These are phyloP conservation scores for Cyberlindnera suaveolens DNA, from an alignment of 805 yeast genomes.

Conservation along the genomic window DNA sequence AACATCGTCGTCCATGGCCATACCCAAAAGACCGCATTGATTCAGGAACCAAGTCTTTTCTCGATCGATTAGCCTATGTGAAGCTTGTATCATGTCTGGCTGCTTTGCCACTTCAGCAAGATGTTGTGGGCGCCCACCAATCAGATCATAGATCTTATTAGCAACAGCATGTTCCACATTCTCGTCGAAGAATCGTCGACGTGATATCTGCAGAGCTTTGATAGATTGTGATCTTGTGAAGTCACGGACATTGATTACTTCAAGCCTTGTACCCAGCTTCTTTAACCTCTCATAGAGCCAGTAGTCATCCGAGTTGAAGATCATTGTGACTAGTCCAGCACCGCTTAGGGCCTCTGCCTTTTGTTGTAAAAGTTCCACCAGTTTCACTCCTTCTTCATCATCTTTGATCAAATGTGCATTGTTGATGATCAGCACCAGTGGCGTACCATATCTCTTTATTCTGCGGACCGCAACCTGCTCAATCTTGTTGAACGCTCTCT, in stretches of 20 bases:
- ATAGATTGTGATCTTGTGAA: conserved; percentile 50
- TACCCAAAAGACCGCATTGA: conserved; percentile 74
- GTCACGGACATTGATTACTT: conserved; percentile 63
- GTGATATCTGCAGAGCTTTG: conserved; percentile 44
- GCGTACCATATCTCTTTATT: conserved; percentile 37
- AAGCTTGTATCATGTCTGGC: conserved; percentile 48
- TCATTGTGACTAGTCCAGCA: conserved; percentile 41
- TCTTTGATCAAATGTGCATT: conserved; percentile 70
- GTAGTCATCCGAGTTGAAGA: conserved; percentile 78
- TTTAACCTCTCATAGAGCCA: conserved; percentile 80
- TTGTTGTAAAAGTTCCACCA: conserved; percentile 73
- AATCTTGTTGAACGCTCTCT: conserved; percentile 69
- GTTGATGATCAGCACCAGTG: conserved; percentile 65
- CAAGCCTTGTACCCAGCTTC: conserved; percentile 65
- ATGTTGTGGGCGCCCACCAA: conserved; percentile 86
- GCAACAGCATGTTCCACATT: conserved; percentile 36
- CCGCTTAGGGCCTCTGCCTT: conserved; percentile 78
- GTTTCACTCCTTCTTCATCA: conserved; percentile 64
- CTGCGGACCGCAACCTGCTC: conserved; percentile 63
- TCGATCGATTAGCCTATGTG: conserved; percentile 65
- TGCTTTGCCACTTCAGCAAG: conserved; percentile 63
- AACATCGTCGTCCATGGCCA: conserved; percentile 83
- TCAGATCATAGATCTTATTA: conserved; percentile 53
- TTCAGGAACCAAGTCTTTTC: conserved; percentile 84
- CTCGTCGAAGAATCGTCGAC: conserved; percentile 38